Base-by-base conservation (phyloP, 1,284 basidiomycete genomes). In the Trametes polyzona region DNA sequence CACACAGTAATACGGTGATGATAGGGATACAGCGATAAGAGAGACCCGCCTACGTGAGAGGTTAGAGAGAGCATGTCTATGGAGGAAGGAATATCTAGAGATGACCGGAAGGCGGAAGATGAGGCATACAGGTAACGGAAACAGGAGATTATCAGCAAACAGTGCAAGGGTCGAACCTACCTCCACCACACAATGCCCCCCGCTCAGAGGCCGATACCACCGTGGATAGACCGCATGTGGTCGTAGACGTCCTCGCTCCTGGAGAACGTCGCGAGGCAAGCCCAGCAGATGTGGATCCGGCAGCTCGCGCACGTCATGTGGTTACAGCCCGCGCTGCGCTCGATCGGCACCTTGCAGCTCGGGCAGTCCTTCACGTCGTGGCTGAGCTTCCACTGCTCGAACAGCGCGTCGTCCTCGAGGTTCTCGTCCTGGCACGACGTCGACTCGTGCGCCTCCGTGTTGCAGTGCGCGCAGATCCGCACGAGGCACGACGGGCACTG, bases 281-380 rank as follows among this genome's bases (percentile, higher is more conserved):
- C 82, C 90, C 90, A 92, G 60, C 89, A 92, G 2, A 85, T 87
- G 67, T 92, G 89, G 1, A 86, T 83, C 63, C 82, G 78, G 68
- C 89, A 92, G 27, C 79, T 77, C 0, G 77, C 77, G 70, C 89
- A 92, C 27, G 80, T 84, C 78, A 92, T 84, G 67, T 92, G 90
- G 70, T 91, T 87, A 71, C 89, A 92, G 0, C 89, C 89, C 59
- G 85, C 87, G 29, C 73, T 75, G 40, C 84, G 81, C 70, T 91
- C 87, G 64, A 92, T 91, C 6, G 78, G 76, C 2, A 79, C 78
- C 53, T 80, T 80, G 74, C 89, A 92, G 0, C 78, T 78, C 0
- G 89, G 90, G 68, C 88, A 92, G 26, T 76, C 74, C 76, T 90
- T 89, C 57, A 89, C 86, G 61, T 84, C 82, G 64, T 86, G 77